Conservation (phyloP, 768 basidiomycete species). For the Pulveroboletus frians region DNA sequence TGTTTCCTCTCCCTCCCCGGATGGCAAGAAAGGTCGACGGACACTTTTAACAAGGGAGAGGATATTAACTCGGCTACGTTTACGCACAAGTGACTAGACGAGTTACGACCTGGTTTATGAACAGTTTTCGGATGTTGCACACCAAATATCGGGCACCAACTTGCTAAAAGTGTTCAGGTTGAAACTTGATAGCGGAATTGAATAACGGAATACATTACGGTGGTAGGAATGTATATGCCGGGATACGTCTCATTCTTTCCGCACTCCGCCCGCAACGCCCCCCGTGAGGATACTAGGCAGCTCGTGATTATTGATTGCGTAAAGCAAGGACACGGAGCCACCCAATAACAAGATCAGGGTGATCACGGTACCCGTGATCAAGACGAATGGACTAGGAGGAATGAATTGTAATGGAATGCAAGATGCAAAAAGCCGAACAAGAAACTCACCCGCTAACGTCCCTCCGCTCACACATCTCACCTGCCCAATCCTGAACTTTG, state of each 20-base stretch:
- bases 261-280: constrained; percentile 44
- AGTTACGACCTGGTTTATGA: not conserved
- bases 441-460: constrained; percentile 72
- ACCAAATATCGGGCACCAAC: not conserved
- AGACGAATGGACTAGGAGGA: constrained; percentile 58
- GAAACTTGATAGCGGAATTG: not conserved
- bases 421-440: not conserved
- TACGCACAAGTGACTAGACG: not conserved
- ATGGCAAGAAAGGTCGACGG: no score
- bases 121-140: no score
- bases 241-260: constrained; percentile 42
- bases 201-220: constrained; percentile 2
- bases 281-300: constrained; percentile 74
- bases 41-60: no score
- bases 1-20: no score
- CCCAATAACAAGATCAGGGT: constrained; percentile 58
- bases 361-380: constrained; percentile 65
- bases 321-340: constrained; percentile 66
- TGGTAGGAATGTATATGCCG: not conserved
- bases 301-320: constrained; percentile 52
- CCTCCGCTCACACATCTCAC: constrained; percentile 68
- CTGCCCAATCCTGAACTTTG: constrained; percentile 67
- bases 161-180: not conserved
- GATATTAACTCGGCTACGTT: no score
- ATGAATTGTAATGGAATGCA: not conserved